Evolutionary conservation across 1,139 yeast species (phyloP).

Genomic region (Yamadazyma trypodendri): DNA sequence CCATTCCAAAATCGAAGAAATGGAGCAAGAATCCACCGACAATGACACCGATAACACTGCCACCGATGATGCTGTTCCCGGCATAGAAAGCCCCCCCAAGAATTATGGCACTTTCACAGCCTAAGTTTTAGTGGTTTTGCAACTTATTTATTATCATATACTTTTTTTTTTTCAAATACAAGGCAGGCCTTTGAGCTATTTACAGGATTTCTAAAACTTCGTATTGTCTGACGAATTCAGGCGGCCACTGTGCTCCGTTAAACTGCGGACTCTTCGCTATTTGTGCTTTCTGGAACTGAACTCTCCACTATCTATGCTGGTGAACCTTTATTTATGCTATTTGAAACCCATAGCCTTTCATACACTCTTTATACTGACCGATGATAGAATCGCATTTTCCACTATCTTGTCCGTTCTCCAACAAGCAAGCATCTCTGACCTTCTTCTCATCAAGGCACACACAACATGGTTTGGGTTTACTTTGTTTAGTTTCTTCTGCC

Average conservation of each 20-base stretch:
- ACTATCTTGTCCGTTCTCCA: constrained; percentile 78
- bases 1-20: constrained; percentile 12
- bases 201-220: background rate
- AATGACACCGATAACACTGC: background rate
- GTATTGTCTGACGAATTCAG: too few species aligned
- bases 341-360: constrained; percentile 87
- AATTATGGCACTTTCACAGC: constrained; percentile 10
- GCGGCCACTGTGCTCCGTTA: too few species aligned
- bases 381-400: constrained; percentile 79
- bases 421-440: constrained; percentile 80
- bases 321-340: constrained; percentile 15
- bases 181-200: background rate
- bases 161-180: constrained; percentile 1
- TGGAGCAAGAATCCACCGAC: background rate
- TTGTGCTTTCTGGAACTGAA: too few species aligned
- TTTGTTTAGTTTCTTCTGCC: constrained; percentile 16
- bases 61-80: background rate
- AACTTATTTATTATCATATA: background rate
- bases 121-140: background rate
- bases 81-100: constrained; percentile 1
- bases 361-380: constrained; percentile 73
- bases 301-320: too few species aligned
- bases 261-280: too few species aligned
- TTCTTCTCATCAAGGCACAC: constrained; percentile 89
- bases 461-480: constrained; percentile 92